Conservation (phyloP, 495 filamentous ascomycete genomes). For the Podospora appendiculata region DNA sequence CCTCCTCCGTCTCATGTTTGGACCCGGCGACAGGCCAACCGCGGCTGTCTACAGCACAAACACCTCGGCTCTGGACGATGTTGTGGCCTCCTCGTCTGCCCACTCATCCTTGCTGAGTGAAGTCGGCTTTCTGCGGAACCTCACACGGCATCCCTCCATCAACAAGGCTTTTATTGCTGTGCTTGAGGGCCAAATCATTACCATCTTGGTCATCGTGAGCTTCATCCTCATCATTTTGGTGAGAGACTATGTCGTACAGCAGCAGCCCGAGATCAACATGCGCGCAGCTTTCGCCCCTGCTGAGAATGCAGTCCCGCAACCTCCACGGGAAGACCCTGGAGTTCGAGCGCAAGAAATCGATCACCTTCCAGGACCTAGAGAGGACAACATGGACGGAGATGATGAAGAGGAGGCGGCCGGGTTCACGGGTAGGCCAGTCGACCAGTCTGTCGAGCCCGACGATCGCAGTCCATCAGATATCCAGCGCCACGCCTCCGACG, state of each 20-base stretch:
- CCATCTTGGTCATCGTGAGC: conserved; percentile 75
- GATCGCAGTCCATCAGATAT: too few relatives aligned
- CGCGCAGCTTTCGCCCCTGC: conserved; percentile 43
- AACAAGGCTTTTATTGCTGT: conserved; percentile 78
- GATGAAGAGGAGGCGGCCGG: conserved; percentile 1
- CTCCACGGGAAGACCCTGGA: conserved; percentile 12
- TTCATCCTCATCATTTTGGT: conserved; percentile 96
- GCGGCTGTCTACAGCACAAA: conserved; percentile 7
- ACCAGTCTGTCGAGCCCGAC: too few relatives aligned
- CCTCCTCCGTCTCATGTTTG: conserved; percentile 20
- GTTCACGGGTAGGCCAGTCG: too few relatives aligned
- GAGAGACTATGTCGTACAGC: conserved; percentile 95
- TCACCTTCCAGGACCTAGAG: conserved; percentile 5
- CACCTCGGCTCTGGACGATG: background rate
- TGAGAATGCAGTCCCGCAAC: conserved; percentile 44
- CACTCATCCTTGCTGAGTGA: conserved; percentile 58
- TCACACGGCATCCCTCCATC: conserved; percentile 64
- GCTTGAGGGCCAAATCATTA: conserved; percentile 89
- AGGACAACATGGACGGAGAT: conserved; percentile 13
- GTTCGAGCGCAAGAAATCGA: background rate
- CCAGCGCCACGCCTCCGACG: too few relatives aligned
- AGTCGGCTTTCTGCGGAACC: conserved; percentile 58
- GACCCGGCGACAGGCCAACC: conserved; percentile 14
- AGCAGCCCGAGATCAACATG: conserved; percentile 74
- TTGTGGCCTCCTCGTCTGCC: background rate